Evolutionary conservation across 306 rosid genomes (phyloP), one percentile per base, ranked within the genome.

Genomic region (Adenanthera pavonina): DNA sequence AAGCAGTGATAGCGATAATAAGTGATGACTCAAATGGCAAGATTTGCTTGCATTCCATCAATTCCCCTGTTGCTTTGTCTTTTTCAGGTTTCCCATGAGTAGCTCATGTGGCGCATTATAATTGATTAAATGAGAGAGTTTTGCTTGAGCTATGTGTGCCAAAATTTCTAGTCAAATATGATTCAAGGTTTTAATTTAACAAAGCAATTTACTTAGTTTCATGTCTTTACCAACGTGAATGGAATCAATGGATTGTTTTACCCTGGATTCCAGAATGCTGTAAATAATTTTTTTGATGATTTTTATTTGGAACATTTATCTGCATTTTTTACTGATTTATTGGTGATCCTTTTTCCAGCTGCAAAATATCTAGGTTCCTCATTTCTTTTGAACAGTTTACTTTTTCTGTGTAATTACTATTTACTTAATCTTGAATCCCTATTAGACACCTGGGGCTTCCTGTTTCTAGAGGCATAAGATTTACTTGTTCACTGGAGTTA

Each of bases 1-100:
- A 81, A 71, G 77, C 78, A 81, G 66, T 10, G n/a, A 53, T 79
- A 60, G 82, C 34, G 60, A 79, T 73, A 79, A 64, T 47, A 75
- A 57, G 61, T 81, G 71, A 81, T 54, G 40, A 72, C 25, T 20
- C 48, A 36, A 60, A 78, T 40, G 84, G 78, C 17, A 16, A 75
- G 54, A 64, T n/a, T 7, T 9, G 52, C 20, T 6, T 70, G 40
- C 36, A 9, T 69, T 71, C 7, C 33, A 4, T 72, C 60, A 36
- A 35, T 19, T 70, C 33, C 15, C 4, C 41, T 3, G 6, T 75
- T 35, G 64, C 74, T 78, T 66, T 20, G 75, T 25, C 56, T 38
- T 46, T 54, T 40, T 43, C 15, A 30, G 33, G 46, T n/a, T 11
- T 72, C 0, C 76, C 47, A 51, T 16, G 46, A 38, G 14, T 46